Percentiles rank a stretch among this genome's conserved stretches.
Evolutionary conservation across 1,284 basidiomycete genomes (phyloP).

Genomic region (Ganoderma sinense): DNA sequence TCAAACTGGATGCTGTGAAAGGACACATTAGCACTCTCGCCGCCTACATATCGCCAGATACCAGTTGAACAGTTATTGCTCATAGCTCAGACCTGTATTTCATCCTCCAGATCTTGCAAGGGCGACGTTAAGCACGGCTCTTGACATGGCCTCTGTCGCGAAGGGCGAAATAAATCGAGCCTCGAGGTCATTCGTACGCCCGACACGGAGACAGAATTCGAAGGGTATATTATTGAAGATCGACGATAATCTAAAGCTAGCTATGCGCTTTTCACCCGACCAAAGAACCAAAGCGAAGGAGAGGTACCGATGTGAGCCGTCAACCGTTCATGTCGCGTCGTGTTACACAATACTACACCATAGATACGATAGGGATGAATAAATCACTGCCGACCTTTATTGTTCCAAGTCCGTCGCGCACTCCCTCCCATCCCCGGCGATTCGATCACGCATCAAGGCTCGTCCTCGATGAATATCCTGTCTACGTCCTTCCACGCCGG

Average conservation of each 20-base stretch:
- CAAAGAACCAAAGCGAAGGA: neutral
- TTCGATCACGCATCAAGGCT: too few relatives aligned
- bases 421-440: neutral
- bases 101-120: neutral
- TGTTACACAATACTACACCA: conserved; percentile 19
- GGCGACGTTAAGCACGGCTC: too few relatives aligned
- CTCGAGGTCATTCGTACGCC: too few relatives aligned
- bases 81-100: too few relatives aligned
- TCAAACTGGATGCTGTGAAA: too few relatives aligned
- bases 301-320: neutral
- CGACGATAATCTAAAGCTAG: neutral
- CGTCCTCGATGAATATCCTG: conserved; percentile 80
- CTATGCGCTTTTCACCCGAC: neutral
- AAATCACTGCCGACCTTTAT: conserved; percentile 15
- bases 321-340: neutral
- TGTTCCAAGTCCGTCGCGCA: conserved; percentile 1
- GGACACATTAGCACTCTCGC: neutral
- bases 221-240: neutral
- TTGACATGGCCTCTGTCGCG: neutral
- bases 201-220: neutral
- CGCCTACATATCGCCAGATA: neutral
- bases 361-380: conserved; percentile 24
- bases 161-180: neutral
- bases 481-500: conserved; percentile 76
- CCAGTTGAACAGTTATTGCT: too few relatives aligned